Evolutionary conservation across 2,329 filamentous ascomycete species (phyloP).

Genomic region (Aspergillus pseudoviridinutans): DNA sequence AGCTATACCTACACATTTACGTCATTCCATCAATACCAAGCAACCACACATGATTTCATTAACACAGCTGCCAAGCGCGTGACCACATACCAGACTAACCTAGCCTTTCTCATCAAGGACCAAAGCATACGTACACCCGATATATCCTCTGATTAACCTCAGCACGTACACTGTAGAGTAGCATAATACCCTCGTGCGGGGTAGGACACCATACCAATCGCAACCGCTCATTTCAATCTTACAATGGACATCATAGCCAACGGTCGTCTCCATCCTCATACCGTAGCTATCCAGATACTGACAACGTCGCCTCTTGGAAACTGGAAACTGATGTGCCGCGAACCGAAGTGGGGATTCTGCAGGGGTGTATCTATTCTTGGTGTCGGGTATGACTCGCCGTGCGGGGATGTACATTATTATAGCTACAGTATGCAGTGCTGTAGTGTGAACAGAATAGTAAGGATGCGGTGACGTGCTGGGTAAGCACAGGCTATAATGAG

Average conservation of each 20-base stretch:
- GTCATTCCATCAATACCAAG: too few relatives aligned
- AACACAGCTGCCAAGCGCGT: not conserved
- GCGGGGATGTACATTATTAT: not conserved
- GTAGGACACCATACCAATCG: not conserved
- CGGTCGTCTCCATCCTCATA: too few relatives aligned
- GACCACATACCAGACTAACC: not conserved
- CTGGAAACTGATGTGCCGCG: not conserved
- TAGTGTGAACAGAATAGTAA: too few relatives aligned
- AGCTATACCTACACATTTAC: not conserved
- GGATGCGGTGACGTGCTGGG: not conserved
- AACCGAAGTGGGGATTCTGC: not conserved
- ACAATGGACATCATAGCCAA: too few relatives aligned
- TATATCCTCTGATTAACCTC: too few relatives aligned
- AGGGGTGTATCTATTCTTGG: not conserved
- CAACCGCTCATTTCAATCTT: not conserved
- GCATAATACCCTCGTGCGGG: not conserved
- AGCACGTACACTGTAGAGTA: not conserved
- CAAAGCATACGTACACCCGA: not conserved
- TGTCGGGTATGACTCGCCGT: not conserved
- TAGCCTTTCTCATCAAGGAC: not conserved
- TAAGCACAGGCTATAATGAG: too few relatives aligned
- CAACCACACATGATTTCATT: not conserved
- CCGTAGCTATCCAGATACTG: not conserved
- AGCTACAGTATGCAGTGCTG: too few relatives aligned
- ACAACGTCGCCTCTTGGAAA: not conserved